Percentiles rank a stretch among this genome's conserved stretches.
Conservation (phyloP, 352 stramenopile species). For the Phytophthora rubi region DNA sequence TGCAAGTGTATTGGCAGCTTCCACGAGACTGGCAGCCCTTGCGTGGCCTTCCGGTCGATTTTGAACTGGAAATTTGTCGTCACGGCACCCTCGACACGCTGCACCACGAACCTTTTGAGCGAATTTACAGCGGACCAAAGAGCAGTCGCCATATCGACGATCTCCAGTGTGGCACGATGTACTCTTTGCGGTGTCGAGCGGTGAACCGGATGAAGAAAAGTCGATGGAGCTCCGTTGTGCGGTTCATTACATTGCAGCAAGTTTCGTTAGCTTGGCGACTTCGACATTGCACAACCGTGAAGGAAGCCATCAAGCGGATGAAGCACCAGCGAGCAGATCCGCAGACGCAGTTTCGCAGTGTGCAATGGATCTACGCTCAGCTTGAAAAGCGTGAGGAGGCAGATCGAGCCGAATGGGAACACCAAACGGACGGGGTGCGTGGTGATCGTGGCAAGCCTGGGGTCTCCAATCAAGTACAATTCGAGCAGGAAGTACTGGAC, state of each 20-base stretch:
- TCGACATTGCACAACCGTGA: slow-evolving; percentile 50
- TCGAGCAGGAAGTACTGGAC: slow-evolving; percentile 41
- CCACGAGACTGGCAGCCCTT: slow-evolving; percentile 49
- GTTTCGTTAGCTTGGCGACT: slow-evolving; percentile 68
- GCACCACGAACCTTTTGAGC: slow-evolving; percentile 44
- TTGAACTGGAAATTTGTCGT: slow-evolving; percentile 63
- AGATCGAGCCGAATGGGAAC: slow-evolving; percentile 32
- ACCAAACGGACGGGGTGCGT: slow-evolving; percentile 20
- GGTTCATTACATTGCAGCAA: slow-evolving; percentile 54
- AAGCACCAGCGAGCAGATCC: slow-evolving; percentile 31
- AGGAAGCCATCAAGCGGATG: slow-evolving; percentile 57
- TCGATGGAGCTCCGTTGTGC: slow-evolving; percentile 56
- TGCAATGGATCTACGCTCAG: slow-evolving; percentile 64
- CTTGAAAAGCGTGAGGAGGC: slow-evolving; percentile 38
- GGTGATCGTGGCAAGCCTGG: slow-evolving; percentile 20
- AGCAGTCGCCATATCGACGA: slow-evolving; percentile 43
- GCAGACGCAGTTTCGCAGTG: slow-evolving; percentile 37
- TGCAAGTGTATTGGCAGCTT: slow-evolving; percentile 71
- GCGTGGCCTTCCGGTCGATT: slow-evolving; percentile 45
- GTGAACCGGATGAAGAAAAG: slow-evolving; percentile 61
- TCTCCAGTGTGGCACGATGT: slow-evolving; percentile 45
- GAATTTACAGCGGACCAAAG: slow-evolving; percentile 43
- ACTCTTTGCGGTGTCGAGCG: slow-evolving; percentile 57
- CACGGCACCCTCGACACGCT: slow-evolving; percentile 23
- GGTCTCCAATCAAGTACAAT: slow-evolving; percentile 13